Conservation (phyloP, 2,329 filamentous ascomycete species). For the Botrytis galanthina region DNA sequence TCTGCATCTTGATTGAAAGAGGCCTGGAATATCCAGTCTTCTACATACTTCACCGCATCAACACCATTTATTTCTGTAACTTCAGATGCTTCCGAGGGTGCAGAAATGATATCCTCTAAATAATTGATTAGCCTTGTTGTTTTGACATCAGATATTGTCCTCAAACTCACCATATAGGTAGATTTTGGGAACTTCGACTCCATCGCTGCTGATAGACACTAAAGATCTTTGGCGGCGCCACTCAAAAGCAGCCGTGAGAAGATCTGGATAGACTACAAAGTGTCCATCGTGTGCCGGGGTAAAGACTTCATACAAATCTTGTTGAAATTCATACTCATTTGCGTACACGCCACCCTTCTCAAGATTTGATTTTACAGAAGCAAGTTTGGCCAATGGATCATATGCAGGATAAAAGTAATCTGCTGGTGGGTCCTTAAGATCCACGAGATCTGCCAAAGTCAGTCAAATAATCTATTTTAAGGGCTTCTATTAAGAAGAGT, state of each 20-base stretch:
- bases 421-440: conserved; percentile 50
- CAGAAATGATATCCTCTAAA: conserved; percentile 45
- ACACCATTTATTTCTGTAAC: conserved; percentile 57
- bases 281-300: conserved; percentile 63
- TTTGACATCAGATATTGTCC: neutral
- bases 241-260: conserved; percentile 50
- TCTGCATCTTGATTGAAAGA: conserved; percentile 43
- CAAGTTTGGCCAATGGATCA: conserved; percentile 49
- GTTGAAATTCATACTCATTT: conserved; percentile 55
- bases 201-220: conserved; percentile 60
- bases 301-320: conserved; percentile 53
- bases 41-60: conserved; percentile 49
- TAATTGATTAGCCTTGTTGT: neutral
- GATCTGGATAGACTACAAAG: conserved; percentile 54
- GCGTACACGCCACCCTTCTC: conserved; percentile 41
- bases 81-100: conserved; percentile 45
- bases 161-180: conserved; percentile 48
- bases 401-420: conserved; percentile 49
- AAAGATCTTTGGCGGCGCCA: conserved; percentile 50
- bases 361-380: conserved; percentile 46
- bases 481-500: neutral
- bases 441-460: conserved; percentile 30
- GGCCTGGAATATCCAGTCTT: conserved; percentile 44
- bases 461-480: neutral
- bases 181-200: conserved; percentile 55